Evolutionary conservation across 306 rosid genomes (phyloP).

Genomic region (Prosopis cineraria): DNA sequence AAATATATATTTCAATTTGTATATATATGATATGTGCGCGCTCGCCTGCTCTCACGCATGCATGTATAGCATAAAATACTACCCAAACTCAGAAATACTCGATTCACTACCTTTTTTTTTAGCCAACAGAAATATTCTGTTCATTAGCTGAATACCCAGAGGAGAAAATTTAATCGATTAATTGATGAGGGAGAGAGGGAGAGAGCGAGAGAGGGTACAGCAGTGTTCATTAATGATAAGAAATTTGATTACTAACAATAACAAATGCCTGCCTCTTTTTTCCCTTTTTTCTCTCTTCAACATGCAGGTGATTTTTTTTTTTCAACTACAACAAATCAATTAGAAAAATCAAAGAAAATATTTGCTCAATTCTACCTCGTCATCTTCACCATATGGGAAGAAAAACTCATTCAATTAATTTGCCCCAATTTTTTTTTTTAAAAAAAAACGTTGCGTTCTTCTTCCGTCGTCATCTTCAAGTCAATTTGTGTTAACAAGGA

Average conservation of each 20-base stretch:
- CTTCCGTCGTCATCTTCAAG: neutral
- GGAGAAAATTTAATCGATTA: neutral
- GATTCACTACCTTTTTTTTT: too few relatives aligned
- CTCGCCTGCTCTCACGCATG: too few relatives aligned
- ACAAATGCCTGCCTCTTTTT: slow-evolving; percentile 2
- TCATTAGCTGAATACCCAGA: neutral
- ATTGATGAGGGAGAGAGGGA: too few relatives aligned
- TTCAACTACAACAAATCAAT: neutral
- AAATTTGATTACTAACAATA: neutral
- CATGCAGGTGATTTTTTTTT: neutral
- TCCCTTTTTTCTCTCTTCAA: neutral
- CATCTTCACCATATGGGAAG: neutral
- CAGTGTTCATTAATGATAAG: neutral
- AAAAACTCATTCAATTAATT: neutral
- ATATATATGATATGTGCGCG: too few relatives aligned
- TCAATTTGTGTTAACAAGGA: neutral
- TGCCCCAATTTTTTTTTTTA: neutral
- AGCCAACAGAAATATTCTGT: too few relatives aligned
- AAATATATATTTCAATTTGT: too few relatives aligned
- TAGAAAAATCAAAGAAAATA: slow-evolving; percentile 20
- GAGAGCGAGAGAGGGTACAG: neutral
- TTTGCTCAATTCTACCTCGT: neutral
- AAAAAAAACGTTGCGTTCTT: neutral
- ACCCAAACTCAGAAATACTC: too few relatives aligned
- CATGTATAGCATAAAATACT: too few relatives aligned